These are phyloP conservation scores for Saposhnikovia divaricata DNA, from an alignment of 129 eudicot genomes.

Conservation along the genomic window DNA sequence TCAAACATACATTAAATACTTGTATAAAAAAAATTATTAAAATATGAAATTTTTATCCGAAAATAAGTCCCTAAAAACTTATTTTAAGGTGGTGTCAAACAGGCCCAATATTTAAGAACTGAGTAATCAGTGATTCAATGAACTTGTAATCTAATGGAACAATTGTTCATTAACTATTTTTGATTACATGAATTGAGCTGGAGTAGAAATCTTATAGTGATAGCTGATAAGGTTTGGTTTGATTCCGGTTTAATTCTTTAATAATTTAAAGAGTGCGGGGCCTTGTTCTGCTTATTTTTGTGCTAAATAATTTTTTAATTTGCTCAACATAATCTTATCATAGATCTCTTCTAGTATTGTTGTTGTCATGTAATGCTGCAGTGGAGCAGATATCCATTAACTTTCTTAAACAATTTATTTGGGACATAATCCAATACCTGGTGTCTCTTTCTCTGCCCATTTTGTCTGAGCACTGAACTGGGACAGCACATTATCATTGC, in stretches of 20 bases:
- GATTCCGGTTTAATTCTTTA: neutral
- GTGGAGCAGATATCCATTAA: slow-evolving; percentile 1
- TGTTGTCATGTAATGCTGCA: neutral
- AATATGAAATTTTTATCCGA: too few relatives aligned
- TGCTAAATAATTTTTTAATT: neutral
- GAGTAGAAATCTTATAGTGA: neutral
- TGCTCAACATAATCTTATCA: neutral
- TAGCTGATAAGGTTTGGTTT: neutral
- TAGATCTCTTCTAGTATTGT: neutral
- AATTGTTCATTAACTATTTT: neutral
- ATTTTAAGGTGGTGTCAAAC: too few relatives aligned
- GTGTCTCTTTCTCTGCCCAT: slow-evolving; percentile 1
- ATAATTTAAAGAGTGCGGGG: neutral
- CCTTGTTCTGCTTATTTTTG: neutral
- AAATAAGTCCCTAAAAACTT: too few relatives aligned
- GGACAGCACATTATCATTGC: neutral
- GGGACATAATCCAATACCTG: neutral
- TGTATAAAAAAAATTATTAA: too few relatives aligned
- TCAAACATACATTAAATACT: too few relatives aligned
- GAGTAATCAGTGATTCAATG: too few relatives aligned
- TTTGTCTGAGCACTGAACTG: neutral
- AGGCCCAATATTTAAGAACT: too few relatives aligned
- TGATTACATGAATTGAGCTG: neutral
- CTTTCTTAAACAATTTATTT: neutral
- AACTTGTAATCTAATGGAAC: neutral